Evolutionary conservation across 2,329 filamentous ascomycete species (phyloP).

Genomic region (Trichoderma cornu-damae): DNA sequence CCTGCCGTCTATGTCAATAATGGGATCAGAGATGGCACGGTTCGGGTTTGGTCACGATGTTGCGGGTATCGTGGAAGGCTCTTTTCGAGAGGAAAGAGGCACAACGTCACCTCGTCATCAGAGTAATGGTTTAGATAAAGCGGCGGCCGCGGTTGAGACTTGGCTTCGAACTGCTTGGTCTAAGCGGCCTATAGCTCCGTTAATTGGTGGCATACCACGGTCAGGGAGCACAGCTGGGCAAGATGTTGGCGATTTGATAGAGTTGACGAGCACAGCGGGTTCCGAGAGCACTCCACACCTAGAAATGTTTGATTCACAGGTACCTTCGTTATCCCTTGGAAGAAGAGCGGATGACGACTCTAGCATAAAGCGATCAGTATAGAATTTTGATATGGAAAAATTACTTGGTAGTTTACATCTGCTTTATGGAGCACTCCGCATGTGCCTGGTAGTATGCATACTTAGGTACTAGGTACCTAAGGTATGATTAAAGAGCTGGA

Average conservation of each 20-base stretch:
- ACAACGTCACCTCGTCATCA: constrained; percentile 39
- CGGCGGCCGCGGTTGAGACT: constrained; percentile 80
- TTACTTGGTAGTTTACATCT: background rate
- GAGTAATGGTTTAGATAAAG: constrained; percentile 64
- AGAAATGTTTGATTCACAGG: constrained; percentile 8
- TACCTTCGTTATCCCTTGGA: background rate
- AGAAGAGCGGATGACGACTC: background rate
- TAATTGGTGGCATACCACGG: constrained; percentile 38
- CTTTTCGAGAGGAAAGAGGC: constrained; percentile 46
- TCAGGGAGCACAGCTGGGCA: constrained; percentile 22
- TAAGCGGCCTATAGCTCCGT: constrained; percentile 52
- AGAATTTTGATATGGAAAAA: background rate
- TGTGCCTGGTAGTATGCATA: background rate
- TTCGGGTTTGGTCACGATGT: constrained; percentile 47
- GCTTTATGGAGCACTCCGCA: background rate
- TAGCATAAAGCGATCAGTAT: constrained; percentile 16
- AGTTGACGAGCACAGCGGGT: constrained; percentile 59
- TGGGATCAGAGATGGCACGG: constrained; percentile 55
- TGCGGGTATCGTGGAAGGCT: constrained; percentile 47
- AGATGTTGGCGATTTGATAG: constrained; percentile 61
- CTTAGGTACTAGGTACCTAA: no score
- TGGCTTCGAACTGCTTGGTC: constrained; percentile 82
- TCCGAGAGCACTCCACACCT: constrained; percentile 42
- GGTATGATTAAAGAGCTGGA: no score
- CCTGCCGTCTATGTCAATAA: constrained; percentile 60